A percentile compares a stretch with the other conserved stretches of the same genome.
Evolutionary conservation across 306 rosid genomes (phyloP).

Genomic region (Dalbergia cultrata): DNA sequence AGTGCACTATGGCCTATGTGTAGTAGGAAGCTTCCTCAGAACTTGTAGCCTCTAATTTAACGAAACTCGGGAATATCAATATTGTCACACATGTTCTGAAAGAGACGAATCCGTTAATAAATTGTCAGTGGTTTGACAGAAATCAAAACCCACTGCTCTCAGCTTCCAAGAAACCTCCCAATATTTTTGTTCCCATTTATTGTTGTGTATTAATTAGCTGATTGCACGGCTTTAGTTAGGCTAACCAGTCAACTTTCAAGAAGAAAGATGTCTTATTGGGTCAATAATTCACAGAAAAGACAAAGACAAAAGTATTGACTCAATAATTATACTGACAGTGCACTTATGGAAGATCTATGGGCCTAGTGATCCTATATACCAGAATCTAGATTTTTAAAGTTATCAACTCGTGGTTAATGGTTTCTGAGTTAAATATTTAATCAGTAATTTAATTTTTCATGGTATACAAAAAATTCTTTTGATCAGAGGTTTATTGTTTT

Average conservation of each 20-base stretch:
- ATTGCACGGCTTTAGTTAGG: constrained; percentile 41
- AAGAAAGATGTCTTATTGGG: not conserved
- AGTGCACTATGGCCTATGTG: not conserved
- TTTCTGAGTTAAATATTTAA: too few species aligned
- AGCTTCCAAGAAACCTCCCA: constrained; percentile 22
- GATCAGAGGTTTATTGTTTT: too few species aligned
- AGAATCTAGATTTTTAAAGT: not conserved
- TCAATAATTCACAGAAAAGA: not conserved
- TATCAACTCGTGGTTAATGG: not conserved
- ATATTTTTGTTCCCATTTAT: constrained; percentile 20
- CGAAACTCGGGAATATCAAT: not conserved
- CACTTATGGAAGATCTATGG: not conserved
- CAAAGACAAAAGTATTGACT: not conserved
- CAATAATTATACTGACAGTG: too few species aligned
- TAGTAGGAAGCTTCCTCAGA: constrained; percentile 3
- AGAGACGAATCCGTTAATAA: constrained; percentile 13
- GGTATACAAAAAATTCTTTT: too few species aligned
- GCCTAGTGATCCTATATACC: not conserved
- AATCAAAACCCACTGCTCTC: not conserved
- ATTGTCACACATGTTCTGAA: constrained; percentile 21
- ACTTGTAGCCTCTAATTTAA: not conserved
- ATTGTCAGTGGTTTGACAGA: not conserved
- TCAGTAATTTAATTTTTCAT: too few species aligned
- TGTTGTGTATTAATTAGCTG: not conserved
- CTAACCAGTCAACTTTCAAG: constrained; percentile 27